Conservation (phyloP, 2,329 filamentous ascomycete species). For the Epichloe elymi region DNA sequence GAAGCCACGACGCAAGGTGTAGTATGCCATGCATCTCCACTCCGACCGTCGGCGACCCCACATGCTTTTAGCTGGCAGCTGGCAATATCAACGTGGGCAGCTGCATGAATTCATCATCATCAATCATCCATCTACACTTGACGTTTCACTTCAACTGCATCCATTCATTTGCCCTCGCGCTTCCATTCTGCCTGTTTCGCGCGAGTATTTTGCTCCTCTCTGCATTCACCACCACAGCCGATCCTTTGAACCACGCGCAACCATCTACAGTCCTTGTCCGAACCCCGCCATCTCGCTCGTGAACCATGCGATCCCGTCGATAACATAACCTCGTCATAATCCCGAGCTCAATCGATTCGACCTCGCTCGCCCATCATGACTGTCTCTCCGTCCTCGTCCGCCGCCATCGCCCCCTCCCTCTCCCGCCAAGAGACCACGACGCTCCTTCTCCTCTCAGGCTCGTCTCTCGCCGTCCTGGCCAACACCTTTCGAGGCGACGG, state of each 20-base stretch:
- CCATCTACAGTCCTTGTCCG: too few species aligned
- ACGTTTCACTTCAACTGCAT: background rate
- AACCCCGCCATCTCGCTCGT: too few species aligned
- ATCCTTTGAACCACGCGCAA: too few species aligned
- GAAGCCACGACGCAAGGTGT: too few species aligned
- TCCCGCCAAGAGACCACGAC: slow-evolving; percentile 38
- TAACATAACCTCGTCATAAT: too few species aligned
- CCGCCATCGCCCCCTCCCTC: slow-evolving; percentile 20
- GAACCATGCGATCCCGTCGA: background rate
- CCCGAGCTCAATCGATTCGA: too few species aligned
- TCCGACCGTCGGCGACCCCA: too few species aligned
- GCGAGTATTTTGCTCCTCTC: too few species aligned
- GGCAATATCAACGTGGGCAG: slow-evolving; percentile 3
- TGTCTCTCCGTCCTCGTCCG: background rate
- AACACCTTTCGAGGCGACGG: slow-evolving; percentile 78
- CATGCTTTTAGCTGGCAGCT: slow-evolving; percentile 23
- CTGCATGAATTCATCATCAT: background rate
- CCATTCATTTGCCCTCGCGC: background rate
- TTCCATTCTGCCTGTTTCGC: background rate
- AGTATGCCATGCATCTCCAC: too few species aligned
- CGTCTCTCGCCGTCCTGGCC: slow-evolving; percentile 58
- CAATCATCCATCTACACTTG: background rate
- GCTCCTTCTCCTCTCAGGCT: slow-evolving; percentile 50
- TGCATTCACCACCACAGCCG: too few species aligned
- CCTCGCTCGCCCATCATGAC: background rate